Evolutionary conservation across 2,329 filamentous ascomycete species (phyloP), one percentile per base, ranked within the genome.

Genomic region (Exutisphaerella laricina): DNA sequence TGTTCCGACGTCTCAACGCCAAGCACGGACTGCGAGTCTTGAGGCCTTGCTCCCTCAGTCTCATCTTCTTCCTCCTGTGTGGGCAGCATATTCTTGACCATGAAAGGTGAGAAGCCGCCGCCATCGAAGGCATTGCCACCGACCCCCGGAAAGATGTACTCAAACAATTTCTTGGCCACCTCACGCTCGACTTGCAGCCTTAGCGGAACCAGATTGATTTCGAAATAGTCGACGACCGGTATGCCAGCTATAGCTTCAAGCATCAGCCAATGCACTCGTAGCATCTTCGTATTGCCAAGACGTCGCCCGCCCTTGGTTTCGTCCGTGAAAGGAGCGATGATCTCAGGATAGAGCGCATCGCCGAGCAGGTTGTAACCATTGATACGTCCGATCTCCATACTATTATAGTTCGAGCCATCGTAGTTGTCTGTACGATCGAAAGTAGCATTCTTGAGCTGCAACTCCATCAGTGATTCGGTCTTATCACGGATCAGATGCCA

Each of bases 191-290:
- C 73, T 62, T 98, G 92, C 16, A 98, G 82, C 65, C 88, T 94
- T 62, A 98, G 78, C 0, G 92, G 94, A 63, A 94, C 89, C 14
- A 98, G 70, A 42, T 89, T 88, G 42, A 98, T 86, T 64, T 97
- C 89, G 58, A 98, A 98, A 58, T 94, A 85, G 56, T 97, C 90
- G 73, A 98, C 87, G 22, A 98, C 89, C 0, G 90, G 88, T 49
- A 98, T 98, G 36, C 92, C 92, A 26, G 90, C 92, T 63, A 98
- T 96, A 5, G 92, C 89, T 67, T 98, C 92, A 4, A 98, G 75
- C 88, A 96, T 96, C 62, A 96, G 82, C 88, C 94, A 98, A 62
- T 94, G 92, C 9, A 99, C 86, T 23, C 84, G 80, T 39, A 98
- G 77, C 84, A 97, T 97, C 59, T 88, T 87, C 33, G 77, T 75